Evolutionary conservation across 2,329 filamentous ascomycete species (phyloP).

Genomic region (Zarea fungicola): DNA sequence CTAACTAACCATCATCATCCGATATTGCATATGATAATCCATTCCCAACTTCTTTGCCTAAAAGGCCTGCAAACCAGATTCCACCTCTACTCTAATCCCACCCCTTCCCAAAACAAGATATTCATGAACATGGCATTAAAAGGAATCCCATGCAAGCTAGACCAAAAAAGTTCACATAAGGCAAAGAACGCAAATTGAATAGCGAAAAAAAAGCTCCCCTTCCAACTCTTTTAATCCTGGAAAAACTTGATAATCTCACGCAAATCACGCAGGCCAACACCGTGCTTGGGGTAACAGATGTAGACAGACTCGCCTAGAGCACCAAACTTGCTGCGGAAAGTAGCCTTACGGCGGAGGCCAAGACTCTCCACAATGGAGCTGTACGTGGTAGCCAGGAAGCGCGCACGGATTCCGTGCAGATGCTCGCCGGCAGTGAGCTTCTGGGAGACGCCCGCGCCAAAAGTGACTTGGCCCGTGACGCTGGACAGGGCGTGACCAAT

Average conservation of each 20-base stretch:
- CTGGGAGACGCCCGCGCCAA: slow-evolving; percentile 74
- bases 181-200: background rate
- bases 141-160: background rate
- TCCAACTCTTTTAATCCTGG: slow-evolving; percentile 53
- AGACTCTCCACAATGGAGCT: slow-evolving; percentile 76
- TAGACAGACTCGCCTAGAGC: slow-evolving; percentile 78
- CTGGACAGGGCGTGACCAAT: slow-evolving; percentile 62
- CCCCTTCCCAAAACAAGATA: background rate
- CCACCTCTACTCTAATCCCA: too few relatives aligned
- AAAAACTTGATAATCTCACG: slow-evolving; percentile 89
- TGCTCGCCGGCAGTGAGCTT: slow-evolving; percentile 76
- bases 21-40: background rate
- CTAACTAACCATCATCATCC: too few relatives aligned
- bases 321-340: slow-evolving; percentile 88
- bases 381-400: slow-evolving; percentile 78
- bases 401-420: slow-evolving; percentile 72
- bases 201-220: background rate
- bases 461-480: slow-evolving; percentile 62
- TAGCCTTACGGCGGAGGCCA: slow-evolving; percentile 75
- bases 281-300: slow-evolving; percentile 84
- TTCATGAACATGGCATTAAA: background rate
- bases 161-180: background rate
- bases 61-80: too few relatives aligned
- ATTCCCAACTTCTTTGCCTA: background rate
- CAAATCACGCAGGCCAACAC: slow-evolving; percentile 74